Percentiles rank a stretch among this genome's conserved stretches.
phyloP scores from a whole-genome alignment of 202 grass and related monocot species.

The Elaeis oleifera region DNA sequence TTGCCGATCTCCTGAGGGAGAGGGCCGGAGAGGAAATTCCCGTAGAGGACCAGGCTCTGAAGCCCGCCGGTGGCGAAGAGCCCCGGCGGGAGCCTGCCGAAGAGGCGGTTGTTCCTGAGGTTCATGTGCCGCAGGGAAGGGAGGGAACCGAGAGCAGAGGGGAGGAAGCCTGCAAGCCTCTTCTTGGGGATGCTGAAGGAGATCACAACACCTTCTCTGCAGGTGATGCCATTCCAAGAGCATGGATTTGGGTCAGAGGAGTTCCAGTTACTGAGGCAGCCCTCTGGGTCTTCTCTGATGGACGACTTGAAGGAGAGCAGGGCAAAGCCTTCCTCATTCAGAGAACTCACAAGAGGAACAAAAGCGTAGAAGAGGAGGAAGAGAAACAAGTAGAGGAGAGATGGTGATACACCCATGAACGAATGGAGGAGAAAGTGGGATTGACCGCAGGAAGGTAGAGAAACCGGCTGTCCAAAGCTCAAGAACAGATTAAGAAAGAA shows the following conservation, averaged over 20 bases:
- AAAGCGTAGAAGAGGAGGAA: constrained; percentile 8
- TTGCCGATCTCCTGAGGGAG: constrained; percentile 53
- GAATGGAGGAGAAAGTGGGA: too few species aligned
- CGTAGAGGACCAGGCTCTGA: constrained; percentile 83
- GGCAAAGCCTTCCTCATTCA: constrained; percentile 47
- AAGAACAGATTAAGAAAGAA: too few species aligned
- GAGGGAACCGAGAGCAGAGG: constrained; percentile 39
- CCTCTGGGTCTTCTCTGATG: constrained; percentile 52
- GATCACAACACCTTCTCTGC: constrained; percentile 35
- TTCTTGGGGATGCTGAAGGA: constrained; percentile 67
- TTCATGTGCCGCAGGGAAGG: constrained; percentile 76
- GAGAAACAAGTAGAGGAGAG: constrained; percentile 10
- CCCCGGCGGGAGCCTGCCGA: constrained; percentile 37
- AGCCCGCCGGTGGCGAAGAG: constrained; percentile 37
- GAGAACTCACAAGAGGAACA: constrained; percentile 1
- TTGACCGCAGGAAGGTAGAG: too few species aligned
- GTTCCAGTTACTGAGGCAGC: constrained; percentile 55
- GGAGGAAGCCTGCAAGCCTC: constrained; percentile 41
- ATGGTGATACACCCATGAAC: too few species aligned
- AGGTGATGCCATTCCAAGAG: constrained; percentile 83
- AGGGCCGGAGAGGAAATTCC: constrained; percentile 51
- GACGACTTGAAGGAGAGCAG: constrained; percentile 67
- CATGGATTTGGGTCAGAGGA: constrained; percentile 52
- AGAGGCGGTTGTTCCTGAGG: constrained; percentile 62
- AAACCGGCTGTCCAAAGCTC: too few species aligned